These are phyloP conservation scores for Taphrina pruni DNA, from an alignment of 1,139 yeast genomes.

Conservation along the genomic window DNA sequence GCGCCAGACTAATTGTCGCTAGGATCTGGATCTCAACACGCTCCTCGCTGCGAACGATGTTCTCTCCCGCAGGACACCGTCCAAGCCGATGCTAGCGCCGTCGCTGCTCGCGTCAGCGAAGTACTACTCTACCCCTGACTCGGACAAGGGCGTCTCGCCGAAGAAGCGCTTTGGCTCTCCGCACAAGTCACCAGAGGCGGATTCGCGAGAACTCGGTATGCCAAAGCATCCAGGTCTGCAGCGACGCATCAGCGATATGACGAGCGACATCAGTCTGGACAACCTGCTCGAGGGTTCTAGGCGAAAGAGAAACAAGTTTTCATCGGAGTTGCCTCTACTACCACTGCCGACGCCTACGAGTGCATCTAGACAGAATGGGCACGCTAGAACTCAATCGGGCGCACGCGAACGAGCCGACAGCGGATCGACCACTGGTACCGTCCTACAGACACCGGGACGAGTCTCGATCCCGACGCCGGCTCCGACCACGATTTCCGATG, in stretches of 20 bases:
- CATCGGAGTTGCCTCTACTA: constrained; percentile 33
- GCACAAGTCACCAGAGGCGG: constrained; percentile 1
- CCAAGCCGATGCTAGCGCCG: constrained; percentile 24
- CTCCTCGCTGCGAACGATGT: constrained; percentile 38
- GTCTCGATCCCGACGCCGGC: constrained; percentile 42
- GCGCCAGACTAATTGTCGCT: constrained; percentile 15
- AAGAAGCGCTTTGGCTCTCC: constrained; percentile 25
- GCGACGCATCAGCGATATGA: constrained; percentile 29
- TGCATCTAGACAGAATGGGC: constrained; percentile 5
- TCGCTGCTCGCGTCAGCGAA: constrained; percentile 21
- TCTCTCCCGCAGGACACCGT: constrained; percentile 19
- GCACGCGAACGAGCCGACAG: constrained; percentile 24
- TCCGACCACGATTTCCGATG: constrained; percentile 42
- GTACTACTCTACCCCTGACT: constrained; percentile 22
- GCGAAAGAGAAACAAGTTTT: constrained; percentile 42
- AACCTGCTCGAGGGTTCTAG: constrained; percentile 39
- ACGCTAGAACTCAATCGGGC: constrained; percentile 19
- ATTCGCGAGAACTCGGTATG: not conserved
- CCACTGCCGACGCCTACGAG: constrained; percentile 34
- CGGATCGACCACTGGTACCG: constrained; percentile 20
- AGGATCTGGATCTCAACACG: constrained; percentile 41
- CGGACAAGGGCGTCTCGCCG: constrained; percentile 18
- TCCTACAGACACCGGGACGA: constrained; percentile 29
- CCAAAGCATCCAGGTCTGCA: constrained; percentile 17
- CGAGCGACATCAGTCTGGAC: constrained; percentile 41